These are phyloP conservation scores for Spencermartinsiella ligniputridi DNA, from an alignment of 1,139 yeast genomes.

Conservation along the genomic window DNA sequence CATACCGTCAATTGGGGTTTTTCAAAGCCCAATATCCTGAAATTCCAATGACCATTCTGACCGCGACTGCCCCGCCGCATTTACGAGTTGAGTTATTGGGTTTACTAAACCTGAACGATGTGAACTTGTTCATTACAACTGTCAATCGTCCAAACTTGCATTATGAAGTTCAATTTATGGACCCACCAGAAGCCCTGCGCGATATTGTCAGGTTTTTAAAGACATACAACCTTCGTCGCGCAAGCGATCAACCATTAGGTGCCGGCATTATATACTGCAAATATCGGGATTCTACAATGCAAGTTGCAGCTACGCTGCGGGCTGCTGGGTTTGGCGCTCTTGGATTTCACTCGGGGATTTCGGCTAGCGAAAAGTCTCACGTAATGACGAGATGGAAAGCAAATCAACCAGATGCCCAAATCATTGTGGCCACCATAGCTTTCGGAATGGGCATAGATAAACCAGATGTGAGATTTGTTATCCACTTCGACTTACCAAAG, in stretches of 20 bases:
- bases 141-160: slow-evolving; percentile 76
- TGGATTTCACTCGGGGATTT: slow-evolving; percentile 83
- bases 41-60: slow-evolving; percentile 79
- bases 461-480: slow-evolving; percentile 88
- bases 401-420: slow-evolving; percentile 18
- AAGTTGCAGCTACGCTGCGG: slow-evolving; percentile 55
- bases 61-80: slow-evolving; percentile 64
- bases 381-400: slow-evolving; percentile 66
- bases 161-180: slow-evolving; percentile 57
- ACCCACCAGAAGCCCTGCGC: slow-evolving; percentile 42
- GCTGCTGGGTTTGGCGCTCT: slow-evolving; percentile 58
- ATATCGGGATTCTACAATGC: slow-evolving; percentile 77
- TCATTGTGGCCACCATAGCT: slow-evolving; percentile 77
- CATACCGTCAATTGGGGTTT: slow-evolving; percentile 66
- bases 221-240: slow-evolving; percentile 31
- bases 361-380: slow-evolving; percentile 55
- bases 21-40: slow-evolving; percentile 66
- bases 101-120: slow-evolving; percentile 20
- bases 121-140: slow-evolving; percentile 22
- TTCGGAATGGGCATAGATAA: slow-evolving; percentile 99
- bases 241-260: slow-evolving; percentile 20
- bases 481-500: slow-evolving; percentile 85
- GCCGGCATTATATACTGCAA: slow-evolving; percentile 87
- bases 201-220: slow-evolving; percentile 55
- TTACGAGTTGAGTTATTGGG: slow-evolving; percentile 23